Base-by-base conservation (phyloP, 177 flowering plant genomes). In the Telopea speciosissima region DNA sequence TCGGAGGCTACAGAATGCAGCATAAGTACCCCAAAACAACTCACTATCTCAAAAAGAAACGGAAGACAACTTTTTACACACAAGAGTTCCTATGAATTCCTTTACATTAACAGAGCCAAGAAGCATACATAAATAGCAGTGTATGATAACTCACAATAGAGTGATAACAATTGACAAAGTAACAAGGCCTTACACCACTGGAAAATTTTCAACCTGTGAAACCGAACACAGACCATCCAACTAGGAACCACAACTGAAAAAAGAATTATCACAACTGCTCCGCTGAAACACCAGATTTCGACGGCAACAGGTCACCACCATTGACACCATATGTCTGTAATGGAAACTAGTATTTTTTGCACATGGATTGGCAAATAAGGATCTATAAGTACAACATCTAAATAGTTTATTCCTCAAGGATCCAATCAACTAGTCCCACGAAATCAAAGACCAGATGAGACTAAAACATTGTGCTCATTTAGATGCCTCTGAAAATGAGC, bases 401-500 rank as follows among this genome's bases (percentile, higher is more conserved):
- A 31, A 31, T 31, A n/a, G n/a, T n/a, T n/a, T 36, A 5, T 36
- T 36, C 40, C 9, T 58, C 45, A 64, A 44, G 26, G 66, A 19
- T 63, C 21, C 70, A 28, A 11, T 36, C 70, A 14, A 5, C 28
- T 17, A 14, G 52, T 58, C 49, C 26, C 5, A 19, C n/a, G 61
- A 24, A 28, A 64, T 83, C 77, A 87, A 59, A 69, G 70, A 45
- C 76, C 81, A 24, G 91, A 84, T 66, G 92, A 83, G 5, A 88
- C 86, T 16, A 92, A 76, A 60, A 92, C 92, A 67, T 85, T 84
- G 31, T 86, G 83, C 68, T 92, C 97, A 66, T 81, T 85, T 52
- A 92, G 74, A 70, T 74, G 92, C 80, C 71, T 85, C 74, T 88
- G 97, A 70, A 92, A 93, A 56, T 83, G 76, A 61, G 92, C 89